phyloP scores from a whole-genome alignment of 305 asterid species.

The Fraxinus sp. region DNA sequence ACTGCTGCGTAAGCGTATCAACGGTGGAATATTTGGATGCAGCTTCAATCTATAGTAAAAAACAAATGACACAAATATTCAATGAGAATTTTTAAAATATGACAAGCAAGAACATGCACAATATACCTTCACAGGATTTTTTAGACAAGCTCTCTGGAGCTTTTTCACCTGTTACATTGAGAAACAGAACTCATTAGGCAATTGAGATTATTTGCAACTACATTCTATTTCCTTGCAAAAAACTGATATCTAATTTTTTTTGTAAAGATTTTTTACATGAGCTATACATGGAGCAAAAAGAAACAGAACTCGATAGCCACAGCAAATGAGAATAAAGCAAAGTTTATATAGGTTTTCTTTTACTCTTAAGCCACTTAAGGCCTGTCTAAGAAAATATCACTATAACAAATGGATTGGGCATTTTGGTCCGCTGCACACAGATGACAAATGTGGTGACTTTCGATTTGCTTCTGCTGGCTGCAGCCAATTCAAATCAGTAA shows the following conservation, averaged over 20 bases:
- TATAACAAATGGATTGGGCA: neutral
- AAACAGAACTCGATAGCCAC: neutral
- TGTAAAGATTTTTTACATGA: neutral
- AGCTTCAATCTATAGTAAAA: constrained; percentile 66
- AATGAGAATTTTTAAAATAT: neutral
- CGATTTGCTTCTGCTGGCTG: neutral
- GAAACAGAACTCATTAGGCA: neutral
- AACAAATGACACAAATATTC: constrained; percentile 9
- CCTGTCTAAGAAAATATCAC: neutral
- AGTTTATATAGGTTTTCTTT: neutral
- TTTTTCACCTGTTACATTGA: constrained; percentile 63
- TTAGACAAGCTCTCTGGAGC: constrained; percentile 88
- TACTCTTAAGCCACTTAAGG: neutral
- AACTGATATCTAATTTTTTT: neutral
- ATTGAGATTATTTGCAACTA: neutral
- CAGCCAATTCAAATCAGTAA: neutral
- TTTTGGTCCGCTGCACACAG: neutral
- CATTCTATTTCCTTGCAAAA: neutral
- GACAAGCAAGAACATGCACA: constrained; percentile 7
- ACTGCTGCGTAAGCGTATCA: constrained; percentile 85
- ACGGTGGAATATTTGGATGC: constrained; percentile 85
- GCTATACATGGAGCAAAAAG: neutral
- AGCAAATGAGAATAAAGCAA: neutral
- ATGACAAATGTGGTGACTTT: neutral
- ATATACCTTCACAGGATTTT: constrained; percentile 83